Conservation (phyloP, 805 yeast species). For the Sugiyamaella qingdaonensis region DNA sequence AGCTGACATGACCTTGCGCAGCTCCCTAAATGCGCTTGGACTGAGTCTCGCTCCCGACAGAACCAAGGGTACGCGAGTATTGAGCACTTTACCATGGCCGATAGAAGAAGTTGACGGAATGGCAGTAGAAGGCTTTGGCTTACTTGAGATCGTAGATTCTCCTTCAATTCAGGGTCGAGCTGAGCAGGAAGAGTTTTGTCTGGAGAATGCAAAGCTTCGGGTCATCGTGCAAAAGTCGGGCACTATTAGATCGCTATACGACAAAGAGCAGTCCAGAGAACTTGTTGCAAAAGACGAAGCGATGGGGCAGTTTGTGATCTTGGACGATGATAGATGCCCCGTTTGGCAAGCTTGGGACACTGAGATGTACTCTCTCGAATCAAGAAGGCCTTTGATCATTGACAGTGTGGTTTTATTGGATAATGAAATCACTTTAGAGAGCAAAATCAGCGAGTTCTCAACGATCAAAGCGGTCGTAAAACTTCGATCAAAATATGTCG, state of each 20-base stretch:
- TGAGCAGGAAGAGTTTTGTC: constrained; percentile 29
- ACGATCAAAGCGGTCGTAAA: neutral
- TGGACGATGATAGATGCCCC: no score
- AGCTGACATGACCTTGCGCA: neutral
- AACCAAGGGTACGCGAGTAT: constrained; percentile 27
- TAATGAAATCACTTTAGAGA: no score
- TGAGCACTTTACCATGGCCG: constrained; percentile 56
- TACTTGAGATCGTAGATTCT: neutral
- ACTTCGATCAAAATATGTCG: constrained; percentile 30
- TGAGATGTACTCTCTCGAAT: no score
- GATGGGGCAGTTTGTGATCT: constrained; percentile 75
- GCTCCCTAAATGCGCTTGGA: constrained; percentile 40
- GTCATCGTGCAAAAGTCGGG: no score
- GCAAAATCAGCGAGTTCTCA: neutral
- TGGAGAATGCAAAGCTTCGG: neutral
- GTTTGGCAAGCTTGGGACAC: constrained; percentile 89
- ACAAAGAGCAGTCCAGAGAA: neutral
- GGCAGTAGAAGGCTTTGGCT: neutral
- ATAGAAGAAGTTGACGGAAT: neutral
- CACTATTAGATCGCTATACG: no score
- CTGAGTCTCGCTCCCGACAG: constrained; percentile 26
- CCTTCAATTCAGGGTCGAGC: neutral
- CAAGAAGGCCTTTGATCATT: no score
- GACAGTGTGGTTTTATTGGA: no score
- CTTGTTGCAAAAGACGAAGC: neutral